Evolutionary conservation across 441 rosid genomes (phyloP).

Genomic region (Brassica balearica): DNA sequence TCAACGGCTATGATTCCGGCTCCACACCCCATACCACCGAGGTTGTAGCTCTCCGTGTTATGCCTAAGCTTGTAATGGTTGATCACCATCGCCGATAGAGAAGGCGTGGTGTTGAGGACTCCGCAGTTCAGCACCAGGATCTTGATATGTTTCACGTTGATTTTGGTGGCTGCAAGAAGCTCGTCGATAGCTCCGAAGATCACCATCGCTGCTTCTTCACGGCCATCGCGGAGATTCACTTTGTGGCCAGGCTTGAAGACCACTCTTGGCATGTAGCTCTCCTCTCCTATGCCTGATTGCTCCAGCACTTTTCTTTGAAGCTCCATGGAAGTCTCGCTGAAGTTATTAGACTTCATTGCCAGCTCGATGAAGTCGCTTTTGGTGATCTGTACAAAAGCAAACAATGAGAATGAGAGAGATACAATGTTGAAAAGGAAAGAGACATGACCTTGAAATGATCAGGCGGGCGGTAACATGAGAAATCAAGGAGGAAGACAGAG

Average conservation of each 20-base stretch:
- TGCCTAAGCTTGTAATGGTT: constrained; percentile 73
- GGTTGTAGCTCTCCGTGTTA: constrained; percentile 66
- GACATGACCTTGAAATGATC: constrained; percentile 62
- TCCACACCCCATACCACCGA: constrained; percentile 82
- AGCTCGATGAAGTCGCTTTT: constrained; percentile 57
- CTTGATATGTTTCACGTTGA: constrained; percentile 55
- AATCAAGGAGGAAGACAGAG: constrained; percentile 60
- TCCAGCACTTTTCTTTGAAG: constrained; percentile 55
- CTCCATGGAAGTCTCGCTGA: constrained; percentile 55
- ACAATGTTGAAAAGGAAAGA: constrained; percentile 4
- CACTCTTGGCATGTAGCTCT: constrained; percentile 62
- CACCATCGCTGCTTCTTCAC: constrained; percentile 75
- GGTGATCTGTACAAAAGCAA: constrained; percentile 50
- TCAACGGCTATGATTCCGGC: constrained; percentile 71
- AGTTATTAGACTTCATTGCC: constrained; percentile 63
- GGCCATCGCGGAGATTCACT: constrained; percentile 56
- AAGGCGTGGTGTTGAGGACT: constrained; percentile 70
- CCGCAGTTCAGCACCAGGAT: constrained; percentile 73
- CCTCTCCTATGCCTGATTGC: constrained; percentile 73
- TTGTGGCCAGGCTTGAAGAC: constrained; percentile 54
- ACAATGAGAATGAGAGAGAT: constrained; percentile 21
- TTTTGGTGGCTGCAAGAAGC: constrained; percentile 44
- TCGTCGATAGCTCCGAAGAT: constrained; percentile 65
- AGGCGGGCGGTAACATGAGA: constrained; percentile 72
- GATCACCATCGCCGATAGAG: constrained; percentile 71